Percentiles rank a stretch among this genome's conserved stretches.
These are phyloP conservation scores for Aspergillus glaucus DNA, from an alignment of 2,329 filamentous ascomycete species.

Conservation along the genomic window DNA sequence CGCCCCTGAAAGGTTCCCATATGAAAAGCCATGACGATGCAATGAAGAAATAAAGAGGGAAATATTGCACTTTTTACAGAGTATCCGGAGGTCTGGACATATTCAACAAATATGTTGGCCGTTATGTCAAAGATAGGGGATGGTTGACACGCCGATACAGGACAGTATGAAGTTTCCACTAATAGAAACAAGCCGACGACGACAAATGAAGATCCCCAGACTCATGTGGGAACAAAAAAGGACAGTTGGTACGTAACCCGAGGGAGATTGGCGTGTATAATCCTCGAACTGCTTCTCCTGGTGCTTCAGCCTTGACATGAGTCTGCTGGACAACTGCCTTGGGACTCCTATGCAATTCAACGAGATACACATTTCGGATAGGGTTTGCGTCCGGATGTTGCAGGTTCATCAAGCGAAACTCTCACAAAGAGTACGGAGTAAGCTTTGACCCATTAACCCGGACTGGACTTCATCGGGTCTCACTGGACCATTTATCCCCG, in stretches of 20 bases:
- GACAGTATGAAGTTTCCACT: neutral
- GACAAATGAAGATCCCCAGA: neutral
- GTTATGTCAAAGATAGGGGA: neutral
- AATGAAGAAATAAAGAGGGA: neutral
- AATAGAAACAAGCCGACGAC: constrained; percentile 1
- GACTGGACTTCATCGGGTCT: too few relatives aligned
- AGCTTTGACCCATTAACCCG: too few relatives aligned
- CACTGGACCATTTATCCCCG: too few relatives aligned
- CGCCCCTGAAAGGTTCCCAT: neutral
- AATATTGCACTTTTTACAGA: neutral
- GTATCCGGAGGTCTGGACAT: too few relatives aligned
- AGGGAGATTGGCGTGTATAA: neutral
- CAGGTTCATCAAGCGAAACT: too few relatives aligned
- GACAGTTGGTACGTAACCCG: neutral
- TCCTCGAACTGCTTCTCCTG: neutral
- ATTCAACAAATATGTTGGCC: too few relatives aligned
- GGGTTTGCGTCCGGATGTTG: too few relatives aligned
- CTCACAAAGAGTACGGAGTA: too few relatives aligned
- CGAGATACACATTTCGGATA: too few relatives aligned
- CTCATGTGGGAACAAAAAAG: neutral
- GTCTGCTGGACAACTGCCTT: neutral
- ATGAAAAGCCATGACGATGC: neutral
- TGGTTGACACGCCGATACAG: neutral
- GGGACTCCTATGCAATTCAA: too few relatives aligned
- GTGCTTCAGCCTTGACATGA: neutral